A percentile compares a stretch with the other conserved stretches of the same genome.
Evolutionary conservation across 768 basidiomycete genomes (phyloP).

Genomic region (Mycena floridula): DNA sequence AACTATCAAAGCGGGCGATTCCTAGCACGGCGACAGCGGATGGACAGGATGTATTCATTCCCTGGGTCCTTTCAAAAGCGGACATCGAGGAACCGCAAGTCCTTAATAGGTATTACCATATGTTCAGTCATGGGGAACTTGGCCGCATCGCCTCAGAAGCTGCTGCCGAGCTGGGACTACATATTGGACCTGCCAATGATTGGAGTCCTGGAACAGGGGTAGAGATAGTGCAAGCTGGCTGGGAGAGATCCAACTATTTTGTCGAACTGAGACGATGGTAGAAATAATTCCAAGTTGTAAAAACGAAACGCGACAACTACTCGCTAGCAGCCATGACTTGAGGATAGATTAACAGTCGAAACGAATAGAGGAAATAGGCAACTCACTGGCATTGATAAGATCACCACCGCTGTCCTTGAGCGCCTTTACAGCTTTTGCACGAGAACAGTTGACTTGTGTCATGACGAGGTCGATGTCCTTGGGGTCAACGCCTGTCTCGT

Average conservation of each 20-base stretch:
- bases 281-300: conserved; percentile 16
- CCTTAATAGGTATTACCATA: conserved; percentile 92
- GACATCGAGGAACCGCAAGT: conserved; percentile 29
- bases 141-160: conserved; percentile 54
- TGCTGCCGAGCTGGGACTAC: conserved; percentile 48
- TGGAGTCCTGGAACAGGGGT: conserved; percentile 34
- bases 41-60: conserved; percentile 82
- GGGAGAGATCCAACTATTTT: conserved; percentile 89
- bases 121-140: conserved; percentile 85
- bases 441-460: conserved; percentile 77
- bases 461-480: conserved; percentile 97
- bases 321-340: conserved; percentile 92
- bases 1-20: conserved; percentile 70
- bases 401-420: conserved; percentile 91
- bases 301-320: conserved; percentile 37
- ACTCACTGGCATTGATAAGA: conserved; percentile 94
- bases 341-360: conserved; percentile 2
- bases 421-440: conserved; percentile 87
- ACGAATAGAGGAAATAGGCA: conserved; percentile 2
- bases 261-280: conserved; percentile 52
- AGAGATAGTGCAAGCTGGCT: conserved; percentile 66
- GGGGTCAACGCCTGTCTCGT: conserved; percentile 85
- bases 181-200: conserved; percentile 33
- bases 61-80: conserved; percentile 57
- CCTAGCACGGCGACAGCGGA: conserved; percentile 14